Conservation (phyloP, 2,329 filamentous ascomycete genomes). For the Epichloe sp. region DNA sequence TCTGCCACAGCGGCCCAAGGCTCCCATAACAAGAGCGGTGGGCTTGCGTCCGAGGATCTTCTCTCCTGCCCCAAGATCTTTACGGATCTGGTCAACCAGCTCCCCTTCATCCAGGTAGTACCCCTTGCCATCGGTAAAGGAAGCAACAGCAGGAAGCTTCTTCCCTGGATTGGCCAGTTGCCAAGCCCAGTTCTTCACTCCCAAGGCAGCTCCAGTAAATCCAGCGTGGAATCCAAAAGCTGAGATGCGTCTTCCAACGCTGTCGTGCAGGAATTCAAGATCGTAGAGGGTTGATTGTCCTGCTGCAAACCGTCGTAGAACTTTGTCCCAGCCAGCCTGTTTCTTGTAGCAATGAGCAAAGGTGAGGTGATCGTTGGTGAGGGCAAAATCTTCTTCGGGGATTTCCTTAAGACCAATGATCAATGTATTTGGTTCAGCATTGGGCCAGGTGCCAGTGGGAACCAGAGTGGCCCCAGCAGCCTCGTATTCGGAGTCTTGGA, state of each 20-base stretch:
- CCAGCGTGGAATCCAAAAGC: constrained; percentile 66
- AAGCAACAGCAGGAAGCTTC: constrained; percentile 2
- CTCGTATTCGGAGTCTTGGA: constrained; percentile 47
- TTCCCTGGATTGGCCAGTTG: constrained; percentile 10
- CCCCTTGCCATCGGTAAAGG: neutral
- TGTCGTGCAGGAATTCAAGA: constrained; percentile 73
- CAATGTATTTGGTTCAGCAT: constrained; percentile 54
- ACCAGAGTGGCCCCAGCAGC: constrained; percentile 52
- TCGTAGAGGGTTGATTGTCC: constrained; percentile 54
- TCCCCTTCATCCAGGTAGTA: constrained; percentile 2
- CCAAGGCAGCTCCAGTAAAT: constrained; percentile 61
- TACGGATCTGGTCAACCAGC: constrained; percentile 30
- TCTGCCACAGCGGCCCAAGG: constrained; percentile 67
- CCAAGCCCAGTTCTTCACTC: constrained; percentile 64
- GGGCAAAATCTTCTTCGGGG: constrained; percentile 52
- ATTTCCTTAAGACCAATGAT: constrained; percentile 71
- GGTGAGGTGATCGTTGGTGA: constrained; percentile 14
- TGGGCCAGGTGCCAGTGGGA: constrained; percentile 51
- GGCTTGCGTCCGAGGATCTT: constrained; percentile 54
- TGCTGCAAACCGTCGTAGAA: constrained; percentile 65
- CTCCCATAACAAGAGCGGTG: constrained; percentile 70
- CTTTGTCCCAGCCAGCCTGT: constrained; percentile 66
- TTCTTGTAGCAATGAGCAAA: constrained; percentile 52
- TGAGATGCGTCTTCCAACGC: constrained; percentile 55
- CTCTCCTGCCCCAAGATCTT: constrained; percentile 52